Percentiles rank a stretch among this genome's conserved stretches.
Conservation (phyloP, 225 moss, liverwort and hornwort species). For the Anthoceros angustus region DNA sequence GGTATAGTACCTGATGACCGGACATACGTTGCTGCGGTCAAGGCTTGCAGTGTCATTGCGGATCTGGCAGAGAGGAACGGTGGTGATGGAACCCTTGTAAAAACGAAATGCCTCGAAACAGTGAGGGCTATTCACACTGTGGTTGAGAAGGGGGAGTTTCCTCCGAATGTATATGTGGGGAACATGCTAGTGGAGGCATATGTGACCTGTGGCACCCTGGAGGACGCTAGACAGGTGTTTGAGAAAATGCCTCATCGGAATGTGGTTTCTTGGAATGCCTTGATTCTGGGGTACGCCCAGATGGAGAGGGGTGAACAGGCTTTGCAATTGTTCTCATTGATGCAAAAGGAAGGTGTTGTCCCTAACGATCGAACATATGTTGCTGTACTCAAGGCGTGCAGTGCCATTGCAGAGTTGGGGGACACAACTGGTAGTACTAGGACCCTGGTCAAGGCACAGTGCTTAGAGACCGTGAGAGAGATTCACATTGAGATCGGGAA, state of each 20-base stretch:
- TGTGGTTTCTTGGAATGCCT: conserved; percentile 1
- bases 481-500: background rate
- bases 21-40: background rate
- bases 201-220: background rate
- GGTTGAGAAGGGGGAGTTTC: background rate
- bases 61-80: background rate
- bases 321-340: background rate
- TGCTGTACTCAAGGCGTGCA: conserved; percentile 1
- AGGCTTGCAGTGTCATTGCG: background rate
- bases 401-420: background rate
- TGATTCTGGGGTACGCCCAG: background rate
- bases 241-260: background rate
- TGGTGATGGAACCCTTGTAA: background rate
- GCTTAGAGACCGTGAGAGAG: background rate
- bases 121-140: background rate
- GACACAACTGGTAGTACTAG: background rate
- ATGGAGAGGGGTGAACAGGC: background rate
- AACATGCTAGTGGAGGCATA: background rate
- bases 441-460: background rate
- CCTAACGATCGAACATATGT: background rate
- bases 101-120: background rate
- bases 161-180: background rate
- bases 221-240: background rate
- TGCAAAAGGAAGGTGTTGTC: background rate
- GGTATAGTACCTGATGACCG: conserved; percentile 2